Percentiles rank a stretch among this genome's conserved stretches.
Conservation (phyloP, 208 protist genomes). For the Spironucleus salmonicida region DNA sequence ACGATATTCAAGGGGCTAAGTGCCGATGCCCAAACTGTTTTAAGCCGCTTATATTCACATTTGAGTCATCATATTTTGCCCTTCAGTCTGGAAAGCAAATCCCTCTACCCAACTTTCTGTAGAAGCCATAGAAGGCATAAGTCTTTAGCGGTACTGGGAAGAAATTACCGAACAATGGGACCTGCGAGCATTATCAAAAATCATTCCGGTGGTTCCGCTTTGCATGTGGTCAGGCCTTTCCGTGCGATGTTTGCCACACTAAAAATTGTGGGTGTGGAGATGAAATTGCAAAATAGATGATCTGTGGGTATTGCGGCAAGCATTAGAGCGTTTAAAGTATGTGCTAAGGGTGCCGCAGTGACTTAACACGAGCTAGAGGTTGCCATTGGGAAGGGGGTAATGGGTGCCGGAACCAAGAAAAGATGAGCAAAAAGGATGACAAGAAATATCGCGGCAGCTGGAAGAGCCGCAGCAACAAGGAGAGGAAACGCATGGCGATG, state of each 20-base stretch:
- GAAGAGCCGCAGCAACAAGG: no score
- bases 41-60: background rate
- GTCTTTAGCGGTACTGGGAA: background rate
- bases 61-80: background rate
- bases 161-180: conserved; percentile 4
- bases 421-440: background rate
- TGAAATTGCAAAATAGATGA: background rate
- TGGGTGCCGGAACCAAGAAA: background rate
- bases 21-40: conserved; percentile 13
- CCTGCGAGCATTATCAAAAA: background rate
- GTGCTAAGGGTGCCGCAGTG: background rate
- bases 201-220: conserved; percentile 7
- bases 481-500: no score
- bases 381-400: conserved; percentile 19
- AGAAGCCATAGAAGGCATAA: background rate
- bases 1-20: background rate
- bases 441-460: conserved; percentile 3
- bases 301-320: conserved; percentile 20
- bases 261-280: conserved; percentile 3
- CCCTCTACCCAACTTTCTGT: background rate
- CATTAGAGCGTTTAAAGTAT: background rate
- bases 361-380: background rate
- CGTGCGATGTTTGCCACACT: conserved; percentile 21
- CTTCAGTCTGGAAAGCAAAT: background rate
- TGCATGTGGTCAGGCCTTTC: background rate